Conservation (phyloP, 192 early-diverging fungal species). For the Podila horticola region DNA sequence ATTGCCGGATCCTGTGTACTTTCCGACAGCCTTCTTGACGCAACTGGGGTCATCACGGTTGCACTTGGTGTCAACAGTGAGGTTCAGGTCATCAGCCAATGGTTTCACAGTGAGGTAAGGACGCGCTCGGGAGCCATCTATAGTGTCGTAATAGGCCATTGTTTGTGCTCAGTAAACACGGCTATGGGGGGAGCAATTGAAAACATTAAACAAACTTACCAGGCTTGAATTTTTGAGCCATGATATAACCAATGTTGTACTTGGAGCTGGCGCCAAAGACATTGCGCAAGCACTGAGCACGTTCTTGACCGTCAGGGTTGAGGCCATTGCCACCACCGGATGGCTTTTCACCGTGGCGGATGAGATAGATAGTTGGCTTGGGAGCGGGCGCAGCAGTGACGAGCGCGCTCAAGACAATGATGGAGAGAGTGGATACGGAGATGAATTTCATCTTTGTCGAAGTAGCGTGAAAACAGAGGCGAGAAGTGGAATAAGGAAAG, state of each 20-base stretch:
- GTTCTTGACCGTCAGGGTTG: background rate
- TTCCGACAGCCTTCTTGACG: background rate
- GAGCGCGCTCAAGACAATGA: background rate
- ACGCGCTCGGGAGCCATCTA: background rate
- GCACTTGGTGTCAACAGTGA: background rate
- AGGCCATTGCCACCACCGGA: background rate
- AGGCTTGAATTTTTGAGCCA: background rate
- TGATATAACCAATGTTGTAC: background rate
- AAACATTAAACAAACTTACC: background rate
- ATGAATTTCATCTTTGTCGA: background rate
- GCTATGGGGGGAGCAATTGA: background rate
- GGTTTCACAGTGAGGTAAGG: background rate
- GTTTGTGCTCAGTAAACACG: background rate
- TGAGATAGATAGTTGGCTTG: constrained; percentile 6
- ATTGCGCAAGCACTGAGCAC: constrained; percentile 6
- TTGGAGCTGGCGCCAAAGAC: constrained; percentile 2
- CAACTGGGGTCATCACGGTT: constrained; percentile 1
- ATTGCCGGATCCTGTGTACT: background rate
- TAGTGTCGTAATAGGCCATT: background rate
- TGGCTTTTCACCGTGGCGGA: constrained; percentile 7
- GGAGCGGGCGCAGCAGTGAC: background rate
- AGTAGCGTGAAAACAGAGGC: too few relatives aligned
- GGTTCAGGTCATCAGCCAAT: background rate
- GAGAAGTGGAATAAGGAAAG: too few relatives aligned
- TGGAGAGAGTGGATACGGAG: background rate